A percentile compares a stretch with the other conserved stretches of the same genome.
Evolutionary conservation across 257 asterid genomes (phyloP).

Genomic region (Phtheirospermum japonicum): DNA sequence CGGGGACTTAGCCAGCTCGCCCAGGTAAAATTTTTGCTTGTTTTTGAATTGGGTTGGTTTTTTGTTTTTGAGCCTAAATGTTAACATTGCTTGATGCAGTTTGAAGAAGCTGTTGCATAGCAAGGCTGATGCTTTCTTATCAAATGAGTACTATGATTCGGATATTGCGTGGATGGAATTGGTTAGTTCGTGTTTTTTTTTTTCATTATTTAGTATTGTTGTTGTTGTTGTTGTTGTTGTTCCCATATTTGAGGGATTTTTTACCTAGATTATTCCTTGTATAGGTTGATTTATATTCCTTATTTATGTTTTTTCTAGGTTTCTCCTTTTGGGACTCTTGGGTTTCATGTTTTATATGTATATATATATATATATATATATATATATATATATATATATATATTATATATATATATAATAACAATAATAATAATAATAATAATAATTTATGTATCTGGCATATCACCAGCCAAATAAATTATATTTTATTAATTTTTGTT

Average conservation of each 20-base stretch:
- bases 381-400: no score
- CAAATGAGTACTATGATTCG: slow-evolving; percentile 92
- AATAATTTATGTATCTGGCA: neutral
- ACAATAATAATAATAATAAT: no score
- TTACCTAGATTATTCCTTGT: no score
- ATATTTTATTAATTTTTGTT: slow-evolving; percentile 16
- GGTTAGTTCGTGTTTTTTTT: slow-evolving; percentile 59
- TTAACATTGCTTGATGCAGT: slow-evolving; percentile 50
- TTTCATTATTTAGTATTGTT: no score
- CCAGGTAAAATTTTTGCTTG: slow-evolving; percentile 46
- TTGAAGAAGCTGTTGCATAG: slow-evolving; percentile 81
- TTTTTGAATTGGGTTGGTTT: slow-evolving; percentile 11
- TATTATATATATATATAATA: no score
- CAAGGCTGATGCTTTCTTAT: slow-evolving; percentile 88
- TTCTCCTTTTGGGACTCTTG: no score
- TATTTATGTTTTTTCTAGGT: no score
- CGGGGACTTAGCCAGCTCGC: slow-evolving; percentile 63
- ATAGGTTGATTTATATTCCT: no score
- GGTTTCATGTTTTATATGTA: no score
- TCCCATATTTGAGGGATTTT: no score
- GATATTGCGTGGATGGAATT: slow-evolving; percentile 99
- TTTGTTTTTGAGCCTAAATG: neutral
- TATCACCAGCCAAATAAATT: neutral
- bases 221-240: neutral
- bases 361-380: no score